A percentile compares a stretch with the other conserved stretches of the same genome.
Conservation (phyloP, 2,329 filamentous ascomycete genomes). For the Onygena corvina region DNA sequence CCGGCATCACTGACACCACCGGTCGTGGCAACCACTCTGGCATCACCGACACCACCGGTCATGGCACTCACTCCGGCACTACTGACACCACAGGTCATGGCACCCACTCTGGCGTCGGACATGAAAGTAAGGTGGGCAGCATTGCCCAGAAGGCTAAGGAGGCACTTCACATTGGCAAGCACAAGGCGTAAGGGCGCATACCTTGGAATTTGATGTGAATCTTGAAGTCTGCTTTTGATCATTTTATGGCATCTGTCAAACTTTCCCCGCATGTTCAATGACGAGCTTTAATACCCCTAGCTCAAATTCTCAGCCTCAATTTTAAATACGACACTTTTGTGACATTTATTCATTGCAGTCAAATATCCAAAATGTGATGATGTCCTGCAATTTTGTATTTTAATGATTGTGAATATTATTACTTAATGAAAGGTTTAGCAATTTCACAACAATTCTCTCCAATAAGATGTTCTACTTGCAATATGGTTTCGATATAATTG, state of each 20-base stretch:
- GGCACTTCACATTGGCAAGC: slow-evolving; percentile 25
- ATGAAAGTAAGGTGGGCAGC: slow-evolving; percentile 9
- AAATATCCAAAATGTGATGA: neutral
- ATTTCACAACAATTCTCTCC: too few relatives aligned
- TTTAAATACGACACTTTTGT: neutral
- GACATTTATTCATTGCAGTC: neutral
- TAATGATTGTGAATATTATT: too few relatives aligned
- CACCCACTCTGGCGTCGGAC: too few relatives aligned
- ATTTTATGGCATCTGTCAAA: neutral
- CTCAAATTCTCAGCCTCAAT: too few relatives aligned
- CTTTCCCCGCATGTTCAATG: neutral
- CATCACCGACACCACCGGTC: neutral
- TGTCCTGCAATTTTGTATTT: neutral
- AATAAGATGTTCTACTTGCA: too few relatives aligned
- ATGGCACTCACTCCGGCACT: neutral
- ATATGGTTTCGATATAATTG: too few relatives aligned
- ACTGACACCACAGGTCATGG: neutral
- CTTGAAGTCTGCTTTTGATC: neutral
- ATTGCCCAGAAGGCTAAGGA: slow-evolving; percentile 22
- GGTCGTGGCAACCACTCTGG: too few relatives aligned
- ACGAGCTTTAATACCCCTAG: neutral
- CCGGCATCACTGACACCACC: neutral
- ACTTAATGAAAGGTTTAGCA: too few relatives aligned
- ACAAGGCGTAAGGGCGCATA: neutral
- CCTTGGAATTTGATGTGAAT: neutral